Evolutionary conservation across 2,329 filamentous ascomycete species (phyloP).

Genomic region (Fusarium acutatum): DNA sequence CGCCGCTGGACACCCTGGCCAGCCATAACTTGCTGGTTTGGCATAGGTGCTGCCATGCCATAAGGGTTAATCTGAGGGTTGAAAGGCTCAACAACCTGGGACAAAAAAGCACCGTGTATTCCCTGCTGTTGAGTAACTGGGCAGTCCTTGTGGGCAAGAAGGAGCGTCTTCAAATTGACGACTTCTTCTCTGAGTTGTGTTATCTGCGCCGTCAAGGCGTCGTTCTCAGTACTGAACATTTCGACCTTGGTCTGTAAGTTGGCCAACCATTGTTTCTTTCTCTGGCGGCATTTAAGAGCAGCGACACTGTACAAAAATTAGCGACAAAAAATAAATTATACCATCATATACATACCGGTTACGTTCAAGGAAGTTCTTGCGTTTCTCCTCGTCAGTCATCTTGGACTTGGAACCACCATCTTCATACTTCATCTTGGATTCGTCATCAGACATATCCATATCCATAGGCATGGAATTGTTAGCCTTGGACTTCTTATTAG

Average conservation of each 20-base stretch:
- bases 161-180: constrained; percentile 89
- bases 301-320: constrained; percentile 72
- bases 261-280: constrained; percentile 98
- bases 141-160: constrained; percentile 96
- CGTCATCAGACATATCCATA: constrained; percentile 60
- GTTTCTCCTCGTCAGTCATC: constrained; percentile 85
- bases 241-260: constrained; percentile 96
- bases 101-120: constrained; percentile 66
- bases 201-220: constrained; percentile 84
- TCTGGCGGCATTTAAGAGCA: constrained; percentile 93
- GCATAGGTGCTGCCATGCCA: constrained; percentile 62
- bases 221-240: constrained; percentile 90
- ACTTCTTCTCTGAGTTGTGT: constrained; percentile 89
- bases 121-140: constrained; percentile 86
- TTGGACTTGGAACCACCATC: constrained; percentile 35
- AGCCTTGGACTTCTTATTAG: constrained; percentile 75
- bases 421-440: constrained; percentile 48
- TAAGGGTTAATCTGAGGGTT: constrained; percentile 68
- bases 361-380: constrained; percentile 95
- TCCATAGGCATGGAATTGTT: constrained; percentile 51
- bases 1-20: constrained; percentile 64
- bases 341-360: constrained; percentile 76
- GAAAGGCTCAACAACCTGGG: constrained; percentile 63
- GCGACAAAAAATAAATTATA: not conserved
- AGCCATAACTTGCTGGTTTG: constrained; percentile 63